Conservation (phyloP, 192 early-diverging fungal species). For the Geranomyces variabilis region DNA sequence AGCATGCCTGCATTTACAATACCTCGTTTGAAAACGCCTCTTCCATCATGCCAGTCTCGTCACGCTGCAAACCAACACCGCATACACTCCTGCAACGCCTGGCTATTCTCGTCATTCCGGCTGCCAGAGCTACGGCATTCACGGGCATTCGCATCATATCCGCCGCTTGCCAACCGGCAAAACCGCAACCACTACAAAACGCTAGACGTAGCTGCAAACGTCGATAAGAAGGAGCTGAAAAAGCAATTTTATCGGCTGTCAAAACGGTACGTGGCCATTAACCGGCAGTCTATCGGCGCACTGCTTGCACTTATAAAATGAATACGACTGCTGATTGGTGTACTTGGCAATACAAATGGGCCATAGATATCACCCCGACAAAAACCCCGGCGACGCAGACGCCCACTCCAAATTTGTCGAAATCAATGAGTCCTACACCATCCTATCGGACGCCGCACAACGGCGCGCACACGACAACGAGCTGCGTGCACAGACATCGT, state of each 20-base stretch:
- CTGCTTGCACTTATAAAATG: background rate
- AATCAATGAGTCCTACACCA: conserved; percentile 86
- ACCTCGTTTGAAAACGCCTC: too few species aligned
- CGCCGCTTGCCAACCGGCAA: too few species aligned
- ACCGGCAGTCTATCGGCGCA: background rate
- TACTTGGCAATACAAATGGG: conserved; percentile 43
- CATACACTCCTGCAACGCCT: too few species aligned
- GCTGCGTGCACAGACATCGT: conserved; percentile 13
- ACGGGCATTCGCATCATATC: too few species aligned
- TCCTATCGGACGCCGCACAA: conserved; percentile 71
- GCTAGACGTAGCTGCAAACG: conserved; percentile 25
- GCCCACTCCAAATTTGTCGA: conserved; percentile 73
- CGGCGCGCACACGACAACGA: conserved; percentile 79
- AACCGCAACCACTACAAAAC: conserved; percentile 36
- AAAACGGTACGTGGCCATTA: conserved; percentile 48
- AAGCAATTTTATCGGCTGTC: conserved; percentile 72
- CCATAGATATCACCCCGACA: conserved; percentile 76
- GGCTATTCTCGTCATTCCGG: too few species aligned
- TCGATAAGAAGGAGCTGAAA: conserved; percentile 61
- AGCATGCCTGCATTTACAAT: too few species aligned
- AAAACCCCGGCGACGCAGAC: conserved; percentile 67
- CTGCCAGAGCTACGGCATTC: too few species aligned
- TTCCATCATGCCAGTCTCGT: too few species aligned
- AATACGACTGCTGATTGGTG: background rate
- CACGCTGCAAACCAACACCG: too few species aligned